Evolutionary conservation across 306 rosid genomes (phyloP), one percentile per base, ranked within the genome.

Genomic region (Phaseolus lunatus): DNA sequence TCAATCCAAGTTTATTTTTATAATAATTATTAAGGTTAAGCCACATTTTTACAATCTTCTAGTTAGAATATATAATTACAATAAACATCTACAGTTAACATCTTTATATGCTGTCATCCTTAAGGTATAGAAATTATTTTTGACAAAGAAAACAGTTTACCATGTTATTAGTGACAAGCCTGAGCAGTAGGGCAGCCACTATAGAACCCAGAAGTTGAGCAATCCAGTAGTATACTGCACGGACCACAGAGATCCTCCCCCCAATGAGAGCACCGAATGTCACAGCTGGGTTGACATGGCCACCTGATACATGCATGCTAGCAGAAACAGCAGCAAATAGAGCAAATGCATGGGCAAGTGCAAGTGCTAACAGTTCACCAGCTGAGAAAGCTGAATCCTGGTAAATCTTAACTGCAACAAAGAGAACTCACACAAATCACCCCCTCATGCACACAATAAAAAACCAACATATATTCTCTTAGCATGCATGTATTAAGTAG

Each of bases 231-330:
- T 80, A 95, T 39, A 90, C 2, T 7, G 97, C 96, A 0, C 92
- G 87, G 23, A 95, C n/a, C 1, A 89, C 91, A 3, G 97, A 95
- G 48, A 95, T 84, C 67, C 99, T 88, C 6, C 97, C 98, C 3
- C 97, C 97, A 0, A 95, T 29, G 2, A 95, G 97, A 48, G 93
- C 92, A 63, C 97, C 97, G 7, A 95, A 90, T 8, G 99, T 95
- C 7, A 95, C 97, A 0, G 97, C 99, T 1, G 99, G 99, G 67
- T 95, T 95, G 43, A 95, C 84, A 69, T 95, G 97, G 20, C 97
- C 97, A 7, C 97, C 97, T 2, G 99, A 95, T 3, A 92, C 76
- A 80, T 95, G 96, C 75, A 87, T 81, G 80, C 96, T 91, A 1
- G 93, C 87, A 31, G 97, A 73, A 7, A 95, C 70, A 0, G 97